Evolutionary conservation across 306 rosid species (phyloP).

Genomic region (Sindora glabra): DNA sequence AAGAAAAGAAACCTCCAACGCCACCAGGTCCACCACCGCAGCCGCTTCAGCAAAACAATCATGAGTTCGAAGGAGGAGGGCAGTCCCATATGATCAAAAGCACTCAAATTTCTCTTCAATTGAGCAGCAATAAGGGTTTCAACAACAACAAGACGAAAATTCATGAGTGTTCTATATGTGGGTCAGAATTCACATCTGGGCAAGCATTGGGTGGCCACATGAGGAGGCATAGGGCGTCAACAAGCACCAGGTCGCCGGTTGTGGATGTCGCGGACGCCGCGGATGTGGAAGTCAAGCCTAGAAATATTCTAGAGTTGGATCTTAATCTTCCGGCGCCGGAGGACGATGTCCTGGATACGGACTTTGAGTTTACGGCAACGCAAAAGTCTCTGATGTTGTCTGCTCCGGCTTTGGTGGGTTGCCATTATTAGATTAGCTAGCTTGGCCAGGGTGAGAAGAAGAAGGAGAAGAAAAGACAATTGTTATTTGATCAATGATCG

Average conservation of each 20-base stretch:
- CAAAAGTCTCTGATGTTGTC: slow-evolving; percentile 46
- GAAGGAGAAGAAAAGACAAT: too few relatives aligned
- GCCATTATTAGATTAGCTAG: slow-evolving; percentile 93
- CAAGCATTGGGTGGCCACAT: slow-evolving; percentile 97
- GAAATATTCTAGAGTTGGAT: slow-evolving; percentile 55
- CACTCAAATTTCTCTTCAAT: slow-evolving; percentile 17
- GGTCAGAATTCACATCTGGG: slow-evolving; percentile 75
- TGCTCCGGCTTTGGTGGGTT: slow-evolving; percentile 68
- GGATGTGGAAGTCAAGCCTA: slow-evolving; percentile 19
- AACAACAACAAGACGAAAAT: slow-evolving; percentile 35
- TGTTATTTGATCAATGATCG: slow-evolving; percentile 17
- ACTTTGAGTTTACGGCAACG: slow-evolving; percentile 41
- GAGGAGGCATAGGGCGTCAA: slow-evolving; percentile 72
- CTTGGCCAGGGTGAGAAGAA: slow-evolving; percentile 24
- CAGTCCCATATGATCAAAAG: slow-evolving; percentile 5
- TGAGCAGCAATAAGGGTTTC: slow-evolving; percentile 10
- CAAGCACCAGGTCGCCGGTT: background rate
- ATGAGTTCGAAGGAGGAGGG: slow-evolving; percentile 17
- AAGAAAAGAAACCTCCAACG: slow-evolving; percentile 16
- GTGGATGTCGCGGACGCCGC: background rate
- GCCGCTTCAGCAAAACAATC: background rate
- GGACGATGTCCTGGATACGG: slow-evolving; percentile 50
- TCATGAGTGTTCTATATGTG: slow-evolving; percentile 92
- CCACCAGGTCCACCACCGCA: background rate
- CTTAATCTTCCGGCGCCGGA: slow-evolving; percentile 96